These are phyloP conservation scores for Pleurotus giganteus DNA, from an alignment of 768 basidiomycete species.

Conservation along the genomic window DNA sequence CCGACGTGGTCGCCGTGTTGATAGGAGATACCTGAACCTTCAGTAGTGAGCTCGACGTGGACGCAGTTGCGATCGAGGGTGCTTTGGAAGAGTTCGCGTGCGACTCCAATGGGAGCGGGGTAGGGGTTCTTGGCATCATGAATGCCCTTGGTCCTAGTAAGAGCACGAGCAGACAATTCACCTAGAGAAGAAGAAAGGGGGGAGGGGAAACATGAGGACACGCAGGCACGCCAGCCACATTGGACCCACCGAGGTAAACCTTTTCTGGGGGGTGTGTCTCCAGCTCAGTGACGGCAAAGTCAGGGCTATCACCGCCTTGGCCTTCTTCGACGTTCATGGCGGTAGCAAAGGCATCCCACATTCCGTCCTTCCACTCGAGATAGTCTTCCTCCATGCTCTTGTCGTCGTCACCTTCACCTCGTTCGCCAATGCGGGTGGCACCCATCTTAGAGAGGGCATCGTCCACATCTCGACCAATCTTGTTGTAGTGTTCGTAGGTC, in stretches of 20 bases:
- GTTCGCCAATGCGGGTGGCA: constrained; percentile 78
- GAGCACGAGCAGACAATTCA: constrained; percentile 92
- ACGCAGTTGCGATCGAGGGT: constrained; percentile 84
- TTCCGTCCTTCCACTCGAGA: constrained; percentile 96
- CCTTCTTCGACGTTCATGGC: constrained; percentile 92
- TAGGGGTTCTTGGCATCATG: constrained; percentile 98
- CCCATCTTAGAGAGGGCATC: constrained; percentile 73
- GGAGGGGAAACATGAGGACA: not conserved
- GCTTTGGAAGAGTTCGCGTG: constrained; percentile 83
- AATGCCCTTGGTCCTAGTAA: constrained; percentile 91
- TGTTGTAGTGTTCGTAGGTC: constrained; percentile 97
- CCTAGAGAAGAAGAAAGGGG: constrained; percentile 39
- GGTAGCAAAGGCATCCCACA: constrained; percentile 90
- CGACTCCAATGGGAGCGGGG: constrained; percentile 73
- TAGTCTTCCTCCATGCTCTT: constrained; percentile 99
- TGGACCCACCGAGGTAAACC: constrained; percentile 82
- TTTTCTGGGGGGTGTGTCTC: constrained; percentile 76
- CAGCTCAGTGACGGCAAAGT: constrained; percentile 90
- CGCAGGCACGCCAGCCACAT: not conserved
- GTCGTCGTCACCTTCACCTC: constrained; percentile 97
- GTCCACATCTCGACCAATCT: constrained; percentile 82
- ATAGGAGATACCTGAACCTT: constrained; percentile 96
- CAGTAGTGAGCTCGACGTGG: constrained; percentile 90
- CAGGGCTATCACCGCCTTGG: constrained; percentile 90
- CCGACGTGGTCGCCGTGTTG: constrained; percentile 99